Conservation (phyloP, 2,329 filamentous ascomycete species). For the Aspergillus melleus region DNA sequence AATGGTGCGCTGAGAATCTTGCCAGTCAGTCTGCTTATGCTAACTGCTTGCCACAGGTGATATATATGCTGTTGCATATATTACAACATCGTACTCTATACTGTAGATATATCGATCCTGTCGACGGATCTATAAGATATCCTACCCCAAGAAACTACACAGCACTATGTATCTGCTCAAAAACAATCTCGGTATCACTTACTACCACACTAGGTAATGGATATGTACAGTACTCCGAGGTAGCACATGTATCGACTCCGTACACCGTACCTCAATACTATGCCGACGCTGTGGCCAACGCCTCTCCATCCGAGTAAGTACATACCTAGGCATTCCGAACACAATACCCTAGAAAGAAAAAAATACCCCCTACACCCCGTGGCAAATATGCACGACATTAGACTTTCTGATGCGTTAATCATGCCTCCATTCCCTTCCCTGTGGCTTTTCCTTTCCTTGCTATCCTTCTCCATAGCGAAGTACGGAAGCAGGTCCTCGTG, state of each 20-base stretch:
- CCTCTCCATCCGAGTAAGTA: too few relatives aligned
- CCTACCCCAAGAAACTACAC: too few relatives aligned
- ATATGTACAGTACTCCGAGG: not conserved
- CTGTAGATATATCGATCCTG: not conserved
- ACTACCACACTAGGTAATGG: not conserved
- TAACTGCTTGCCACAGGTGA: too few relatives aligned
- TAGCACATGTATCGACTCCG: not conserved
- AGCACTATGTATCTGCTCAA: not conserved
- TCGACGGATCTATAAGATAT: not conserved
- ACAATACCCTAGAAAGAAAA: not conserved
- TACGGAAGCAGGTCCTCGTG: not conserved
- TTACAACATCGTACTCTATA: too few relatives aligned
- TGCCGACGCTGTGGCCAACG: not conserved
- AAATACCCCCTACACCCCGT: not conserved
- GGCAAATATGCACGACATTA: conserved; percentile 1
- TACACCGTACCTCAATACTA: not conserved
- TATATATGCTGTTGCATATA: too few relatives aligned
- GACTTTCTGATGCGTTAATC: conserved; percentile 12
- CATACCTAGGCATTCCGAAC: not conserved
- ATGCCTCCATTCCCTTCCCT: not conserved
- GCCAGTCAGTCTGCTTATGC: too few relatives aligned
- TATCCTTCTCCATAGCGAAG: too few relatives aligned
- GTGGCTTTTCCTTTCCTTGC: too few relatives aligned
- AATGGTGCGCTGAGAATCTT: too few relatives aligned
- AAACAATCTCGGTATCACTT: not conserved